phyloP scores from a whole-genome alignment of 306 rosid species.

The Prunus armeniaca region DNA sequence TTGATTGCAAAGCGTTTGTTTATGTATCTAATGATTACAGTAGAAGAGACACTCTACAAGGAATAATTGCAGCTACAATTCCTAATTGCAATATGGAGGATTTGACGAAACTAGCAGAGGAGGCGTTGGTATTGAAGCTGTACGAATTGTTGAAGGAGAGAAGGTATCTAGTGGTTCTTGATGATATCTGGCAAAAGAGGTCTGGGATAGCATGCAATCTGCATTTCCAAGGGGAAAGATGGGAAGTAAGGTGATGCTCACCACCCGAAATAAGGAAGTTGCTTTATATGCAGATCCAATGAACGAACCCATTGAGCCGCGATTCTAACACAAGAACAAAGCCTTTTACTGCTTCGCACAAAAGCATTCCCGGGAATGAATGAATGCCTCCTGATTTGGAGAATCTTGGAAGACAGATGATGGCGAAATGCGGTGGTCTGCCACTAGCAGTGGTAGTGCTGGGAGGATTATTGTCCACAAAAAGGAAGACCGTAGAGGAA shows the following conservation, averaged over 20 bases:
- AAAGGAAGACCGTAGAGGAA: neutral
- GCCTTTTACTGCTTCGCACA: neutral
- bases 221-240: neutral
- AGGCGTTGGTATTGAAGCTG: neutral
- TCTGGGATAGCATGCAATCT: neutral
- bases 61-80: neutral
- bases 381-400: neutral
- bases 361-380: neutral
- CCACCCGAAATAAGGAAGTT: neutral
- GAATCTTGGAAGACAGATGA: neutral
- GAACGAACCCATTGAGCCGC: neutral
- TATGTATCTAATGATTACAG: neutral
- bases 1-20: neutral
- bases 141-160: neutral
- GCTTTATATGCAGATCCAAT: neutral
- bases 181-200: neutral
- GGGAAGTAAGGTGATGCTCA: neutral
- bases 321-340: neutral
- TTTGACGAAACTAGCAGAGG: neutral
- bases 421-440: neutral
- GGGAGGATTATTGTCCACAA: neutral
- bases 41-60: neutral
- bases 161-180: neutral
- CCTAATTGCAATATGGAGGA: neutral
- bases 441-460: conserved; percentile 2